A percentile compares a stretch with the other conserved stretches of the same genome.
Evolutionary conservation across 306 rosid genomes (phyloP).

Genomic region (Urtica urens): DNA sequence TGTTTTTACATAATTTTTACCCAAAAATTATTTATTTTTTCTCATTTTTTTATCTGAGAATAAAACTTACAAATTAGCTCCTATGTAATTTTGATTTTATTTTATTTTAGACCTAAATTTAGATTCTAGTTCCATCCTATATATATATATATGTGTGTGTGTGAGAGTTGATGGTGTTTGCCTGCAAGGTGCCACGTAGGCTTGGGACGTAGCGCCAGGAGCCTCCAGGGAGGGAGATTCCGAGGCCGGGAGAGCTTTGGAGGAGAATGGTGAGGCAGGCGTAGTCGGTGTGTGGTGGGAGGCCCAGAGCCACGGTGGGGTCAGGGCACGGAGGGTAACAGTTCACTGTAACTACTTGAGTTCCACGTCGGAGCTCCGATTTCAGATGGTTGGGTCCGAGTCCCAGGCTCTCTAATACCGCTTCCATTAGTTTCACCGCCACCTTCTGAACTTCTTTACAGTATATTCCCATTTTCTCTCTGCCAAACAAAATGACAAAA

Average conservation of each 20-base stretch:
- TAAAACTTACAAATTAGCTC: too few relatives aligned
- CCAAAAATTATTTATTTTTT: too few relatives aligned
- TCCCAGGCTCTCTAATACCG: slow-evolving; percentile 38
- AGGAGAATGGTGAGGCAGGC: slow-evolving; percentile 37
- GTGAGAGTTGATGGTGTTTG: too few relatives aligned
- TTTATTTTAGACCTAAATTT: too few relatives aligned
- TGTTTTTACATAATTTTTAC: too few relatives aligned
- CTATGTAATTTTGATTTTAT: too few relatives aligned
- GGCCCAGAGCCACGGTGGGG: slow-evolving; percentile 31
- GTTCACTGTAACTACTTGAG: slow-evolving; percentile 42
- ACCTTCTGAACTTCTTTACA: slow-evolving; percentile 33
- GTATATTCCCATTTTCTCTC: slow-evolving; percentile 44
- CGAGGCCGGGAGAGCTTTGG: slow-evolving; percentile 26
- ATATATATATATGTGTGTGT: too few relatives aligned
- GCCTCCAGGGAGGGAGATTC: slow-evolving; percentile 14
- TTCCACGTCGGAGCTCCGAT: slow-evolving; percentile 26
- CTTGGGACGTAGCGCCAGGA: slow-evolving; percentile 17
- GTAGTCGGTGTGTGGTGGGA: slow-evolving; percentile 50
- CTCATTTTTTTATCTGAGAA: too few relatives aligned
- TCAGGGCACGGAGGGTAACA: slow-evolving; percentile 44
- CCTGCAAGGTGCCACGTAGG: slow-evolving; percentile 12
- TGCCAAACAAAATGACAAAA: neutral
- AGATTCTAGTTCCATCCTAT: too few relatives aligned
- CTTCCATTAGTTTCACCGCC: slow-evolving; percentile 21
- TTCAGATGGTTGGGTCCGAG: slow-evolving; percentile 21